Percentiles rank a stretch among this genome's conserved stretches.
phyloP scores from a whole-genome alignment of 495 filamentous ascomycete species.

The Aspergillus campestris region DNA sequence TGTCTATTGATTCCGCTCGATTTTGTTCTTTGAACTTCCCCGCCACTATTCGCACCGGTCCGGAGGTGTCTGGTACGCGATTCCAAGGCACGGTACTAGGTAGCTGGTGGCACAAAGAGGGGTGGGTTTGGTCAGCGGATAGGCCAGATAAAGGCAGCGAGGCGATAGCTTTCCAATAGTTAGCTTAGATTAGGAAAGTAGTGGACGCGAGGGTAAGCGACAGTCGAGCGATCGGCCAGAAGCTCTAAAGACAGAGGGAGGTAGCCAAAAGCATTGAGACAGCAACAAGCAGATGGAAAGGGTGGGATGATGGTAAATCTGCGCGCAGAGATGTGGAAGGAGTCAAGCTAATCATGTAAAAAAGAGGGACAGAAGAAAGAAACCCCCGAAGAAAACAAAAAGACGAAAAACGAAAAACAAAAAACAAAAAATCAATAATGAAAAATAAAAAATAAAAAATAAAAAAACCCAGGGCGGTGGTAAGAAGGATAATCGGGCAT shows the following conservation, averaged over 20 bases:
- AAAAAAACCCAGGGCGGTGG: background rate
- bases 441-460: background rate
- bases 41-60: too few relatives aligned
- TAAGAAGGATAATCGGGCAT: background rate
- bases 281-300: background rate
- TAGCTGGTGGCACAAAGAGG: too few relatives aligned
- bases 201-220: background rate
- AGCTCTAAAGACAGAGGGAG: background rate
- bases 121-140: background rate
- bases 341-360: background rate
- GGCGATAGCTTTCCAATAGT: slow-evolving; percentile 3
- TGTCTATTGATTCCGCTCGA: too few relatives aligned
- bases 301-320: too few relatives aligned
- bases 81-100: too few relatives aligned
- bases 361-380: background rate
- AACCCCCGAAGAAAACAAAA: background rate
- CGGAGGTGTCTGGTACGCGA: too few relatives aligned
- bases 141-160: background rate
- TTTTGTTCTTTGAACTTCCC: too few relatives aligned
- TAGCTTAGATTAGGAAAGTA: background rate
- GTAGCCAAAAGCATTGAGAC: background rate
- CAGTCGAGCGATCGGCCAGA: slow-evolving; percentile 1
- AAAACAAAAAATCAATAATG: background rate
- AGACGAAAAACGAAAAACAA: background rate
- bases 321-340: background rate